Evolutionary conservation across 805 yeast species (phyloP).

Genomic region (Candida chilensis): DNA sequence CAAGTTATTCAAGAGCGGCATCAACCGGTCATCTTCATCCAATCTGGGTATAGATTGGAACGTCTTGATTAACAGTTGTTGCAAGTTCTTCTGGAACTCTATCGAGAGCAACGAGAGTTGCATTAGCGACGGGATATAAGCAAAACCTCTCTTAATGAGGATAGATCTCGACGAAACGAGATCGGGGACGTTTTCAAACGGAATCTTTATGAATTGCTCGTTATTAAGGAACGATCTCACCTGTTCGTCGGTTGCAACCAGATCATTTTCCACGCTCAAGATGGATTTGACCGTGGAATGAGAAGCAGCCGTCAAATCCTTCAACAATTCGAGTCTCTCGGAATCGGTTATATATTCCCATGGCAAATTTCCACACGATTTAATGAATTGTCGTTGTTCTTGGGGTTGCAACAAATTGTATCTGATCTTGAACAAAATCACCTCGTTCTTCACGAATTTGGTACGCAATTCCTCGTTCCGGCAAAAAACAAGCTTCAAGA

Average conservation of each 20-base stretch:
- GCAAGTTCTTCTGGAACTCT: conserved; percentile 54
- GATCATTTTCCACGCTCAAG: conserved; percentile 17
- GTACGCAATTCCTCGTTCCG: conserved; percentile 75
- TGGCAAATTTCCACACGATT: conserved; percentile 47
- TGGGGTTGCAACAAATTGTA: conserved; percentile 49
- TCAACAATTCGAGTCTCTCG: conserved; percentile 45
- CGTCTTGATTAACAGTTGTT: conserved; percentile 48
- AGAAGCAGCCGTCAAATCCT: conserved; percentile 47
- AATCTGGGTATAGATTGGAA: conserved; percentile 73
- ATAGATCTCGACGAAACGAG: conserved; percentile 69
- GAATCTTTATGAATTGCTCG: conserved; percentile 73
- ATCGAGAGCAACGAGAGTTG: conserved; percentile 63
- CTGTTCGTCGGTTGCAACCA: conserved; percentile 35
- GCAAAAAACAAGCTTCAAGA: conserved; percentile 83
- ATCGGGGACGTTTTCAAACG: conserved; percentile 79
- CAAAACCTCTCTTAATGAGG: conserved; percentile 58
- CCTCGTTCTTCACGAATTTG: conserved; percentile 73
- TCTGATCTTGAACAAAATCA: conserved; percentile 64
- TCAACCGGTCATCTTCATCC: conserved; percentile 85
- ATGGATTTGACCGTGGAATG: conserved; percentile 28
- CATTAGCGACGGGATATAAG: conserved; percentile 76
- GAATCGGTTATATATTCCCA: conserved; percentile 60
- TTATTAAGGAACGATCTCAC: conserved; percentile 39
- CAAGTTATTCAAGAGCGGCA: conserved; percentile 76
- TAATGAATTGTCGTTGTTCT: conserved; percentile 70